These are phyloP conservation scores for Cystobasidiopsis lactophilus DNA, from an alignment of 768 basidiomycete genomes.

Conservation along the genomic window DNA sequence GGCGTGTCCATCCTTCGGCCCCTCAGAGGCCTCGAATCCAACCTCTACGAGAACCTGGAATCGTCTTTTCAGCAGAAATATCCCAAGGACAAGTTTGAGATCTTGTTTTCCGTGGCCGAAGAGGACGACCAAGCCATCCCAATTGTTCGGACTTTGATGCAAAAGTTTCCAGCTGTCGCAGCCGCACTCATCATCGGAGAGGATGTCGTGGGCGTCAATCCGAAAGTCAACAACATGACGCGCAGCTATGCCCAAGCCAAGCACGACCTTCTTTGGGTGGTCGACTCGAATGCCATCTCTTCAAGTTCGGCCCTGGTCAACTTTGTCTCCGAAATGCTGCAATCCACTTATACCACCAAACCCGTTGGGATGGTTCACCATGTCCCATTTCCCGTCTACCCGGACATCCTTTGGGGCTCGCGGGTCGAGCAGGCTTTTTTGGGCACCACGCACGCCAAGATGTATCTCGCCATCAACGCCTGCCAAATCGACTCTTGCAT, in stretches of 20 bases:
- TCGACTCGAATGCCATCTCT: conserved; percentile 82
- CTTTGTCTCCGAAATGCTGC: conserved; percentile 32
- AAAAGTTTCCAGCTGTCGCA: conserved; percentile 53
- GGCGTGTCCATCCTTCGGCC: conserved; percentile 89
- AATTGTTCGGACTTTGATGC: conserved; percentile 53
- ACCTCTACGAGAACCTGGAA: conserved; percentile 87
- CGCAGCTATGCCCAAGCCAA: conserved; percentile 56
- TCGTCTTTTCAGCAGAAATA: conserved; percentile 83
- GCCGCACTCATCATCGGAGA: conserved; percentile 58
- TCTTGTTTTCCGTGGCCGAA: conserved; percentile 76
- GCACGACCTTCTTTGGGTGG: conserved; percentile 82
- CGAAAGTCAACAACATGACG: conserved; percentile 91
- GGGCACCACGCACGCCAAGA: conserved; percentile 94
- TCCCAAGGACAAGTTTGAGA: conserved; percentile 48
- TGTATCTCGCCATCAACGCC: conserved; percentile 93
- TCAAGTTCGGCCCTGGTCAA: conserved; percentile 57
- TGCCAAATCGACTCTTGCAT: conserved; percentile 80
- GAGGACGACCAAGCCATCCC: conserved; percentile 68
- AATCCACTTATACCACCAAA: conserved; percentile 30
- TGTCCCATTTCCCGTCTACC: conserved; percentile 67
- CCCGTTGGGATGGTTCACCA: conserved; percentile 73
- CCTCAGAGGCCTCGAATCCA: conserved; percentile 80
- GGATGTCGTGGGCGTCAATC: conserved; percentile 69
- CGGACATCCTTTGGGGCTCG: conserved; percentile 46
- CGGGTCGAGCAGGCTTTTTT: conserved; percentile 79